Evolutionary conservation across 768 basidiomycete species (phyloP), one percentile per base, ranked within the genome.

Genomic region (Arthromyces matolae): DNA sequence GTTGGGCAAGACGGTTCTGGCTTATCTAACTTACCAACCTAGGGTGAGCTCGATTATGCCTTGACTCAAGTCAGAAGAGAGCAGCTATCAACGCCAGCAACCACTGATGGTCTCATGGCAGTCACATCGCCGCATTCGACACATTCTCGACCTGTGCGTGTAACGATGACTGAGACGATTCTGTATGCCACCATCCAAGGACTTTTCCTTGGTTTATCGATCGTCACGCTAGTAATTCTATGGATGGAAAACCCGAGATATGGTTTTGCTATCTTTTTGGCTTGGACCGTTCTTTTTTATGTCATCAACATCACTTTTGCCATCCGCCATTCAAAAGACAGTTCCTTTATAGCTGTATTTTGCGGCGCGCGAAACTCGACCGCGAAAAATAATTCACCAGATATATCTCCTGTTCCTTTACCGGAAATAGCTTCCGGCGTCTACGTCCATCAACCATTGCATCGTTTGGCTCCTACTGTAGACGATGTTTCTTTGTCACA

Each of bases 41-140:
- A 90, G 86, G 84, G 80, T 45, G 87, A 89, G 61, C 72, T 89
- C 13, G 86, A 89, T 64, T 86, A 81, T 66, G 72, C 75, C 9
- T 69, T 81, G n/a, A 77, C 69, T 41, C 81, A 84, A 49, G 67
- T 76, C n/a, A 66, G 73, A 45, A 75, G 79, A 56, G 71, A 74
- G 20, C 76, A 65, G 43, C 59, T 61, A 49, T 63, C 78, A 45
- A 80, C 80, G 9, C 77, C 80, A 34, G 77, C 71, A 34, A 81
- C 79, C 12, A 66, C 73, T 28, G 81, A 79, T 52, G 68, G 53
- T 14, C 48, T 67, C 24, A 44, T 64, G 45, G 43, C 50, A 1
- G 32, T 49, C 1, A 44, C 47, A 1, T 24, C 28, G 4, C 34
- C 38, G 14, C 32, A 18, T 16, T 20, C 36, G n/a, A 25, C 49